Evolutionary conservation across 2,329 filamentous ascomycete species (phyloP), one percentile per base, ranked within the genome.

Genomic region (Geosmithia flava): DNA sequence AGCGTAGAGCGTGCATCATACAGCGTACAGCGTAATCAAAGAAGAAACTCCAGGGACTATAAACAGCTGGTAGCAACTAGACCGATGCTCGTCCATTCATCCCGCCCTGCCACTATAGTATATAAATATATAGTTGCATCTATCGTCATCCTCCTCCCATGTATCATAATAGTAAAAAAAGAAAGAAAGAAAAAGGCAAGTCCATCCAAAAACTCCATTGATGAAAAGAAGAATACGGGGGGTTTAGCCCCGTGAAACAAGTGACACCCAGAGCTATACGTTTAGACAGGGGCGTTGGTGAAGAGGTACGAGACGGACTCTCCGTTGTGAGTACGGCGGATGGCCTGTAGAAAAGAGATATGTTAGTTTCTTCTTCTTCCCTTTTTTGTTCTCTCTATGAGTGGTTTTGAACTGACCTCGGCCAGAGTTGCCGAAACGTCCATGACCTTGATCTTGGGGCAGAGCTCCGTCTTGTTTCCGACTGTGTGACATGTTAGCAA

Each of bases 371-470:
- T n/a, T 37, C 8, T 19, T 13, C 37, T 19, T 29, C 13, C 16
- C 23, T 27, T 8, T 27, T 8, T 8, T 27, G 23, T 27, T 3
- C 23, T 27, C 4, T 8, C 23, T 8, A 27, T 5, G 17, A 7
- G 23, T 19, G n/a, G 16, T 16, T 20, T 23, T 15, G 15, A n/a
- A 11, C 62, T 44, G 59, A 69, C 68, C 65, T 76, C 82, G n/a
- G 80, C 82, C 50, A 86, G 70, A 37, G 89, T 95, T 42, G 87
- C 85, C 58, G 85, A 88, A 57, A 96, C 87, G 66, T 96, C 90
- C 62, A 96, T 95, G 49, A 90, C 90, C 66, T 89, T 83, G 53
- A 96, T 78, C 66, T 86, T 84, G 50, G 81, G 75, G 67, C 90
- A 94, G 42, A 75, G 68, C 59, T 83, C 80, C 62, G 85, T 83